A percentile compares a stretch with the other conserved stretches of the same genome.
phyloP scores from a whole-genome alignment of 73 alveolate genomes.

The Tetrahymena malaccensis region DNA sequence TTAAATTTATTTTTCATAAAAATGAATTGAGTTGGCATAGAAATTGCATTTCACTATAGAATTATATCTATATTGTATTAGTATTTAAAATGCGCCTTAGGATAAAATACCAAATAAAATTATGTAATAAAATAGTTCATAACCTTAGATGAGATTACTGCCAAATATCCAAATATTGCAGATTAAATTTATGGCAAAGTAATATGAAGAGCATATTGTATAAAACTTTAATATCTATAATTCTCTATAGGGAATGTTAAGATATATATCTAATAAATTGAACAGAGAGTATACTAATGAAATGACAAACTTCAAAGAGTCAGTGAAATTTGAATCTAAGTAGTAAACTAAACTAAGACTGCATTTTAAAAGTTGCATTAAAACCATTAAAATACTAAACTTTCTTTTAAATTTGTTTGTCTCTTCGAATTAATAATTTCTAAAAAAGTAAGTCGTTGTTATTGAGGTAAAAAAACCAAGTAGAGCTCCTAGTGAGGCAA shows the following conservation, averaged over 20 bases:
- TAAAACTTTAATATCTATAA: background rate
- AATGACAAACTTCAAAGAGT: background rate
- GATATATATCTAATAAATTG: background rate
- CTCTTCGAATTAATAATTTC: background rate
- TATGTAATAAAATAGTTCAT: background rate
- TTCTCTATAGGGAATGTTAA: background rate
- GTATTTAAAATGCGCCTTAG: background rate
- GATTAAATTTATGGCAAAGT: background rate
- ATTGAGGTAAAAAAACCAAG: background rate
- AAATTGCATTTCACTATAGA: background rate
- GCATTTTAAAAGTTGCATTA: background rate
- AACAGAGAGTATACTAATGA: background rate
- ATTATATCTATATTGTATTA: background rate
- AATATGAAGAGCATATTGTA: background rate
- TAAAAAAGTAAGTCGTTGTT: background rate
- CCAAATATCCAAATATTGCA: background rate
- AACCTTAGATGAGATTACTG: background rate
- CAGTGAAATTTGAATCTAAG: background rate
- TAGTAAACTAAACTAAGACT: background rate
- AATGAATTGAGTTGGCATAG: background rate
- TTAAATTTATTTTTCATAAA: background rate
- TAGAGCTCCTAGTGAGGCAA: background rate
- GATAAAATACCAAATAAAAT: background rate
- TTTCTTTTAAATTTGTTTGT: background rate
- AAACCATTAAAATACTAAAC: background rate